Conservation (phyloP, 78 protist species). For the Dictyostelium capitatum region DNA sequence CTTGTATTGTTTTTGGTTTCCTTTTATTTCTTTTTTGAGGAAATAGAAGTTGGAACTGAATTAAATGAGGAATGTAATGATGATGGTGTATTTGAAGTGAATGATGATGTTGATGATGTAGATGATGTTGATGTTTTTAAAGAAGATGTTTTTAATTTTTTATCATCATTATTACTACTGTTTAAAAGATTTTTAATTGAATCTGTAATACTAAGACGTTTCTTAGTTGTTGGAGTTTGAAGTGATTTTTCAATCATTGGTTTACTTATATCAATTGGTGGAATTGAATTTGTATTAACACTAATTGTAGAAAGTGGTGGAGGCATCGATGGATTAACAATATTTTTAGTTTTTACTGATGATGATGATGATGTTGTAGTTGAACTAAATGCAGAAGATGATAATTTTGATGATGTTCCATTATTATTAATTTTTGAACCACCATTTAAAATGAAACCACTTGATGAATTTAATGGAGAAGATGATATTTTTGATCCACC, state of each 20-base stretch:
- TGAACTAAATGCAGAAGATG: neutral
- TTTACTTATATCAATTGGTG: conserved; percentile 2
- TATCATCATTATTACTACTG: neutral
- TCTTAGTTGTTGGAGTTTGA: neutral
- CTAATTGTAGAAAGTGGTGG: conserved; percentile 1
- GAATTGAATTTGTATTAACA: neutral
- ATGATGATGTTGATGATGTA: neutral
- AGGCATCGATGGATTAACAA: neutral
- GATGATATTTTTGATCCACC: conserved; percentile 15
- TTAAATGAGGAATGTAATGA: neutral
- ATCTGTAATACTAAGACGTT: conserved; percentile 23
- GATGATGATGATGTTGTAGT: neutral
- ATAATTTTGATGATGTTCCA: neutral
- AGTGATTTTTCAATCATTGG: neutral
- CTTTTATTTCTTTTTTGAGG: neutral
- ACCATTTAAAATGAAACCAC: neutral
- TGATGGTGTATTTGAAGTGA: neutral
- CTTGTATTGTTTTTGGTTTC: too few species aligned
- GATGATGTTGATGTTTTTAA: neutral
- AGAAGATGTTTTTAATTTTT: conserved; percentile 1
- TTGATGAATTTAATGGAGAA: neutral
- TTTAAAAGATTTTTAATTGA: conserved; percentile 18
- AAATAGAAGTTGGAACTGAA: neutral
- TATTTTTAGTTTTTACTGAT: neutral
- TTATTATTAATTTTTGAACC: neutral